A percentile compares a stretch with the other conserved stretches of the same genome.
These are phyloP conservation scores for Olyra latifolia DNA, from an alignment of 176 grass and related monocot genomes.

Conservation along the genomic window DNA sequence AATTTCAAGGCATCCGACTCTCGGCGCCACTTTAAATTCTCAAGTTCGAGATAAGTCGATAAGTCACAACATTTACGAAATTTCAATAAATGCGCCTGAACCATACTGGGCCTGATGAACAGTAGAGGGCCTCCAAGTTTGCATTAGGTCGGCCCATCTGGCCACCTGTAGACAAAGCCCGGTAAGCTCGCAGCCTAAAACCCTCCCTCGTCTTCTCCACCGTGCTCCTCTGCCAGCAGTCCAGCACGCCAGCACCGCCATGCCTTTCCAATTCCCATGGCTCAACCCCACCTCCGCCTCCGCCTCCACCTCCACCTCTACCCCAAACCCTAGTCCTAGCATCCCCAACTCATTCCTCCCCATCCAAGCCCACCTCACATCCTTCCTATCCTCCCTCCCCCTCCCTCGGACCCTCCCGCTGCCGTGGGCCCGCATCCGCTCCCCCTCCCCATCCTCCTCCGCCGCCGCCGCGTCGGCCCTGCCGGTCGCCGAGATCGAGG, in stretches of 20 bases:
- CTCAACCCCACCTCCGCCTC: slow-evolving; percentile 11
- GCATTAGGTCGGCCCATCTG: no score
- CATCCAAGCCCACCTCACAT: slow-evolving; percentile 49
- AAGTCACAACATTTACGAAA: no score
- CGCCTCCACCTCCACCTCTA: not conserved
- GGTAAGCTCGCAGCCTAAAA: no score
- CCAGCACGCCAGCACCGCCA: slow-evolving; percentile 5
- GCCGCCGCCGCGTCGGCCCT: not conserved
- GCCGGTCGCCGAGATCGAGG: slow-evolving; percentile 45
- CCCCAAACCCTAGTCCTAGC: not conserved
- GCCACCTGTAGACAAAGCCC: no score
- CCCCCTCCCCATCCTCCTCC: not conserved
- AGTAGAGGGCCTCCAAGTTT: no score
- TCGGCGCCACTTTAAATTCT: no score
- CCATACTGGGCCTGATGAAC: no score
- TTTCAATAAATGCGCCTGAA: no score
- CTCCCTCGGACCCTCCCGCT: not conserved
- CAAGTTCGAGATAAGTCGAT: no score
- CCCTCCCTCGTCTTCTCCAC: not conserved
- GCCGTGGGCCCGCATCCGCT: slow-evolving; percentile 21
- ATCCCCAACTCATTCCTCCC: slow-evolving; percentile 43
- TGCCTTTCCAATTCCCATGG: slow-evolving; percentile 58
- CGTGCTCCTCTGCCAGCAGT: not conserved
- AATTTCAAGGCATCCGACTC: no score
- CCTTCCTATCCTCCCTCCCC: slow-evolving; percentile 42